A percentile compares a stretch with the other conserved stretches of the same genome.
Conservation (phyloP, 1,284 basidiomycete genomes). For the Naganishia albida region DNA sequence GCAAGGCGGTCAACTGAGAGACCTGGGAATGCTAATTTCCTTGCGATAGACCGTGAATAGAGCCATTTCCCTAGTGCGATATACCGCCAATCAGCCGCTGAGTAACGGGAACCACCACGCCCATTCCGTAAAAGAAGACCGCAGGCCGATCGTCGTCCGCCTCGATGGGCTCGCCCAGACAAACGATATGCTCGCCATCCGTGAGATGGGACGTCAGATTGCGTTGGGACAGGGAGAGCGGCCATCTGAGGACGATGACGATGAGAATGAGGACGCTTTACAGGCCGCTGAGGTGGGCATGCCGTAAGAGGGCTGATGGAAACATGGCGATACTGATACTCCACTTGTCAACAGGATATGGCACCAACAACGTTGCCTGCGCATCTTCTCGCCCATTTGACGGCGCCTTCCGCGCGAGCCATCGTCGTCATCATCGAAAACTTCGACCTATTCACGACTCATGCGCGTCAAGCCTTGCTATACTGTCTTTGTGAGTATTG, state of each 20-base stretch:
- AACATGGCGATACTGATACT: neutral
- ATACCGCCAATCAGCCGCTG: neutral
- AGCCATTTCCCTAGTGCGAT: slow-evolving; percentile 27
- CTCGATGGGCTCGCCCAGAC: slow-evolving; percentile 82
- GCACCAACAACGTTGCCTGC: slow-evolving; percentile 63
- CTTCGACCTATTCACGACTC: slow-evolving; percentile 86
- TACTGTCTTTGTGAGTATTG: slow-evolving; percentile 85
- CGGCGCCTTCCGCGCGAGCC: slow-evolving; percentile 73
- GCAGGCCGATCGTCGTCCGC: slow-evolving; percentile 68
- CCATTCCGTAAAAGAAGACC: slow-evolving; percentile 43
- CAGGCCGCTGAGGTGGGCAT: slow-evolving; percentile 43
- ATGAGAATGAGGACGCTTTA: slow-evolving; percentile 51
- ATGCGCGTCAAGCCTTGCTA: slow-evolving; percentile 80
- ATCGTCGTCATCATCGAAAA: slow-evolving; percentile 81
- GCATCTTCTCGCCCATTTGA: slow-evolving; percentile 76
- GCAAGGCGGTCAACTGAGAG: slow-evolving; percentile 42
- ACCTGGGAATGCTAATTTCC: neutral
- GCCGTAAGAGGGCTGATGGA: neutral
- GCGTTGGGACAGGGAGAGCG: slow-evolving; percentile 53
- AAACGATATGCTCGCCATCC: slow-evolving; percentile 83
- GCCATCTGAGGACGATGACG: slow-evolving; percentile 40
- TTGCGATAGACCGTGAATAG: slow-evolving; percentile 25
- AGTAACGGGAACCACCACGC: slow-evolving; percentile 3
- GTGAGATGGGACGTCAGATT: slow-evolving; percentile 82
- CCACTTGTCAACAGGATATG: slow-evolving; percentile 41